Evolutionary conservation across 164 flowering plant species (phyloP).

Genomic region (Vitis rotundifolia): DNA sequence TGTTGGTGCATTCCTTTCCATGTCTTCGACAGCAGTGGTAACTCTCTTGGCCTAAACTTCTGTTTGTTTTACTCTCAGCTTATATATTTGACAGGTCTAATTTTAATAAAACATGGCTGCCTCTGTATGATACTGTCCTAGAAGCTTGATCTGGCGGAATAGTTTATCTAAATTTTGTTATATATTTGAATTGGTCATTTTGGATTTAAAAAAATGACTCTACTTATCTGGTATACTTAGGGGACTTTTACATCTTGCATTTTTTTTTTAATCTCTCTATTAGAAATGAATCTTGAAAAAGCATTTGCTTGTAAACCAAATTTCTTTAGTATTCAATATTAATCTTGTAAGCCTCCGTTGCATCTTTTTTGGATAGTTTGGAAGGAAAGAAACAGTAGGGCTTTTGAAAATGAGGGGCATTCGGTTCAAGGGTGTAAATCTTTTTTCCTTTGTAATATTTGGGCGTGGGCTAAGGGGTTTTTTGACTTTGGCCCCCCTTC

Average conservation of each 20-base stretch:
- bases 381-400: too few species aligned
- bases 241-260: neutral
- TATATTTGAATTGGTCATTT: neutral
- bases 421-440: too few species aligned
- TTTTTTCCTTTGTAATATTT: too few species aligned
- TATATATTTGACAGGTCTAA: neutral
- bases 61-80: neutral
- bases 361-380: too few species aligned
- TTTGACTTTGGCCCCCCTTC: too few species aligned
- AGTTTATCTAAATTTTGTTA: neutral
- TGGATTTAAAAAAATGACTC: too few species aligned
- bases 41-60: neutral
- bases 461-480: too few species aligned
- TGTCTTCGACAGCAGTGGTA: conserved; percentile 99
- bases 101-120: neutral
- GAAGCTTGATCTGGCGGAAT: neutral
- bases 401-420: too few species aligned
- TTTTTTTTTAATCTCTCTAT: neutral
- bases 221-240: too few species aligned
- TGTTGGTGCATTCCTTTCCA: conserved; percentile 89
- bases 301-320: too few species aligned
- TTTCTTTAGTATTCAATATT: too few species aligned
- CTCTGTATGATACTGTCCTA: neutral
- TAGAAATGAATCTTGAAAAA: neutral
- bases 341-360: too few species aligned